A percentile compares a stretch with the other conserved stretches of the same genome.
Evolutionary conservation across 2,329 filamentous ascomycete genomes (phyloP).

Genomic region (Parasarocladium wereldwijsianum): DNA sequence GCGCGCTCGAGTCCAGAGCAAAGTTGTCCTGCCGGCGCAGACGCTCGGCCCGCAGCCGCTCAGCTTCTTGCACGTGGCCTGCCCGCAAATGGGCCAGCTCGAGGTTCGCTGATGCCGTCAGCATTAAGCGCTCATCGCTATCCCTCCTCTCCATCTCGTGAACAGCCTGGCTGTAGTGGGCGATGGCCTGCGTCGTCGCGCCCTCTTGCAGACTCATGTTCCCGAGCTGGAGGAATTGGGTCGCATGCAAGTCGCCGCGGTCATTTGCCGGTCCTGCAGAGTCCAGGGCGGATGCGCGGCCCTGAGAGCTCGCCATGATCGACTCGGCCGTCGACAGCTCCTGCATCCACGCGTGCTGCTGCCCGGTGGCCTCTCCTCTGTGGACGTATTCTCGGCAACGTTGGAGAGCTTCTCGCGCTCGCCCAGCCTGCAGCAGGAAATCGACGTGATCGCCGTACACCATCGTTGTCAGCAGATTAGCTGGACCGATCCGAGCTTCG

Average conservation of each 20-base stretch:
- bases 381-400: slow-evolving; percentile 14
- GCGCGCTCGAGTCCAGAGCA: slow-evolving; percentile 13
- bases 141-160: slow-evolving; percentile 5
- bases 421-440: slow-evolving; percentile 14
- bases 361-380: slow-evolving; percentile 14
- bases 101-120: slow-evolving; percentile 19
- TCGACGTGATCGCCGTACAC: slow-evolving; percentile 20
- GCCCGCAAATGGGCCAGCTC: slow-evolving; percentile 13
- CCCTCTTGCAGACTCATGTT: slow-evolving; percentile 1
- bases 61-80: slow-evolving; percentile 12
- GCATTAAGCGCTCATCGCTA: slow-evolving; percentile 16
- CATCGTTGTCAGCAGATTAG: slow-evolving; percentile 17
- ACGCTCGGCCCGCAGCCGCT: background rate
- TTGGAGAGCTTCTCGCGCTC: slow-evolving; percentile 13
- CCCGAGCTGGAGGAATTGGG: background rate
- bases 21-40: slow-evolving; percentile 10
- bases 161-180: slow-evolving; percentile 2
- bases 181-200: background rate
- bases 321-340: slow-evolving; percentile 16
- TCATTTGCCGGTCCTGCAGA: too few species aligned
- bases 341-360: slow-evolving; percentile 15
- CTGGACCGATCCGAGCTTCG: slow-evolving; percentile 16
- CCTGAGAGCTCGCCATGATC: too few species aligned
- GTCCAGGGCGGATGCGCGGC: too few species aligned
- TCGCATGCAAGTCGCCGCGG: too few species aligned